These are phyloP conservation scores for Paraphaeosphaeria minitans DNA, from an alignment of 2,329 filamentous ascomycete species.

Conservation along the genomic window DNA sequence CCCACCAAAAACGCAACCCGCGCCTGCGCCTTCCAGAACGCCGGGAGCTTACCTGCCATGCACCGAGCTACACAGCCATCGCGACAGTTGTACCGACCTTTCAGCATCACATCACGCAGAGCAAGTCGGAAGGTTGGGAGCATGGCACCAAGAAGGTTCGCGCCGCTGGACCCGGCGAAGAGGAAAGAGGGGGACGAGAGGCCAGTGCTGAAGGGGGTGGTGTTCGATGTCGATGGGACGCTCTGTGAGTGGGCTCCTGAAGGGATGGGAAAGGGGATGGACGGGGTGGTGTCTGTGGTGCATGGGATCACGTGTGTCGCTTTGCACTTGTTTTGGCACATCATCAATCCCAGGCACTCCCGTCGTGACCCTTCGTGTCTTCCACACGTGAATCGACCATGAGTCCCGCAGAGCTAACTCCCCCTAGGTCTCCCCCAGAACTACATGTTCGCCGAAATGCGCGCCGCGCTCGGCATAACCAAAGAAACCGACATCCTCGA, in stretches of 20 bases:
- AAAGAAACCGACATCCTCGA: constrained; percentile 82
- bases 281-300: no score
- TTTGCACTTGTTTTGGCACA: no score
- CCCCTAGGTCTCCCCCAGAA: constrained; percentile 78
- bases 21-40: neutral
- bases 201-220: constrained; percentile 60
- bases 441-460: constrained; percentile 95
- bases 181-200: constrained; percentile 38
- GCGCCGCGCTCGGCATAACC: constrained; percentile 71
- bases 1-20: neutral
- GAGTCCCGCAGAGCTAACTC: neutral
- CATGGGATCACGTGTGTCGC: no score
- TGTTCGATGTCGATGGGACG: constrained; percentile 97
- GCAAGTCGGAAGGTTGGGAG: neutral
- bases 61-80: neutral
- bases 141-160: constrained; percentile 50
- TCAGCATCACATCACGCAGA: neutral
- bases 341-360: no score
- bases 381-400: no score
- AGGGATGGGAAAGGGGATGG: no score
- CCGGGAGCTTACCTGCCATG: neutral
- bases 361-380: no score
- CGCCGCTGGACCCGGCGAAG: constrained; percentile 52
- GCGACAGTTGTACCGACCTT: no score
- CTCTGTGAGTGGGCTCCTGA: constrained; percentile 67